Conservation (phyloP, 495 filamentous ascomycete species). For the Durotheca rogersii region DNA sequence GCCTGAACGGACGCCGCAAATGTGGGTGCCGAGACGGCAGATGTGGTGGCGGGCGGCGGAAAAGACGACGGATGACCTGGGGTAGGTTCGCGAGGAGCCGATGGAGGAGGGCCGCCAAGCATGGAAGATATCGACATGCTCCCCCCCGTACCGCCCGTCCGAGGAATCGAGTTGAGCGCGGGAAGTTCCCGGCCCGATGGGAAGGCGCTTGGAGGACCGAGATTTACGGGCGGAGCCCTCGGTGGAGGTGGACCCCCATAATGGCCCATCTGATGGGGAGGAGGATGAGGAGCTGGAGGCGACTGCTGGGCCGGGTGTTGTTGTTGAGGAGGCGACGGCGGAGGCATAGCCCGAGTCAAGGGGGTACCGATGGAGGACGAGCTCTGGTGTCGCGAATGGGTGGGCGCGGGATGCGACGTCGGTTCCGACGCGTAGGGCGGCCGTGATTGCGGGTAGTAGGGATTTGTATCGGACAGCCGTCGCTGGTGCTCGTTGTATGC, state of each 20-base stretch:
- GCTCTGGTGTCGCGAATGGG: conserved; percentile 56
- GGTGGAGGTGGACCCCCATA: conserved; percentile 49
- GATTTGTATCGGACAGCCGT: conserved; percentile 48
- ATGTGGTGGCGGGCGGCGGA: conserved; percentile 52
- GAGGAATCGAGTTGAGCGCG: conserved; percentile 49
- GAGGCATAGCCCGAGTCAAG: conserved; percentile 53
- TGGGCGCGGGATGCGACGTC: conserved; percentile 43
- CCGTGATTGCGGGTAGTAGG: conserved; percentile 46
- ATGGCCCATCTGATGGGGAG: conserved; percentile 40
- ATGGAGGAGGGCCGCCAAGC: conserved; percentile 67
- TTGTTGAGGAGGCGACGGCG: conserved; percentile 52
- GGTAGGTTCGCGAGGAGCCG: conserved; percentile 50
- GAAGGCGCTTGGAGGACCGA: conserved; percentile 53
- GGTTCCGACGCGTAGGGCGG: conserved; percentile 47
- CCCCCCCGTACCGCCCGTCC: conserved; percentile 54
- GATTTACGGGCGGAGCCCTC: conserved; percentile 52
- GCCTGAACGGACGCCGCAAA: conserved; percentile 51
- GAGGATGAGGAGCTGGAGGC: conserved; percentile 7
- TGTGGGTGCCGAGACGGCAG: conserved; percentile 48
- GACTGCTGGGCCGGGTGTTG: conserved; percentile 41
- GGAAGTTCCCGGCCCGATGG: conserved; percentile 57
- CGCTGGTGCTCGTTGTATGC: conserved; percentile 51
- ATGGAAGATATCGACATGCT: conserved; percentile 98
- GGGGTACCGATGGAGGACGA: conserved; percentile 52
- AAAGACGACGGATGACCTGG: conserved; percentile 54